Percentiles rank a stretch among this genome's conserved stretches.
These are phyloP conservation scores for Hericium rajendrae DNA, from an alignment of 768 basidiomycete species.

Conservation along the genomic window DNA sequence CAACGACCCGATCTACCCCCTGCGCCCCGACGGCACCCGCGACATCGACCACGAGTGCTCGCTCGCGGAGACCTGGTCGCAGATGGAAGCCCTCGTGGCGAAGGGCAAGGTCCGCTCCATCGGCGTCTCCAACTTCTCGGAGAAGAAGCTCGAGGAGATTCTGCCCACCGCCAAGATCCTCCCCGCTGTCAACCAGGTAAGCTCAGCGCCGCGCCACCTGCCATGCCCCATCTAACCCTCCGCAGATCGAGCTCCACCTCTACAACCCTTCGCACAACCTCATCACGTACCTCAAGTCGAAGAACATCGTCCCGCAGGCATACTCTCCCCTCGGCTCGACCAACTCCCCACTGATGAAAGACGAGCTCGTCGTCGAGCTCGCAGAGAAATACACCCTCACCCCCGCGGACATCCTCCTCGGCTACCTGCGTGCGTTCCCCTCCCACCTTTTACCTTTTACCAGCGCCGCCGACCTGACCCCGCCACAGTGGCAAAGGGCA, in stretches of 20 bases:
- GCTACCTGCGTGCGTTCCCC: constrained; percentile 43
- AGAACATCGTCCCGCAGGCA: constrained; percentile 64
- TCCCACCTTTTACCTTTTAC: not conserved
- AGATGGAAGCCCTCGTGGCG: constrained; percentile 67
- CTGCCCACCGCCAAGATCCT: constrained; percentile 55
- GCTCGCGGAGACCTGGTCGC: constrained; percentile 69
- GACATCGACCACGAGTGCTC: constrained; percentile 62
- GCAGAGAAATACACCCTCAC: constrained; percentile 47
- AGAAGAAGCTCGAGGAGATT: constrained; percentile 59
- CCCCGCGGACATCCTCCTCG: constrained; percentile 49
- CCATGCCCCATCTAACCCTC: not conserved
- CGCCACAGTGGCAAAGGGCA: constrained; percentile 33
- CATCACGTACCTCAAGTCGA: constrained; percentile 47
- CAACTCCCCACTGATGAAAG: constrained; percentile 53
- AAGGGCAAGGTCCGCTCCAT: constrained; percentile 59
- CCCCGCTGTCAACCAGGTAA: constrained; percentile 52
- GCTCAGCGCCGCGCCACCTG: constrained; percentile 31
- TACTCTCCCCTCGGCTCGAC: constrained; percentile 76
- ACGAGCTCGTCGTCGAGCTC: constrained; percentile 50
- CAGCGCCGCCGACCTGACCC: no score
- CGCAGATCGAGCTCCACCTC: constrained; percentile 61
- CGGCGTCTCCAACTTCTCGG: constrained; percentile 72
- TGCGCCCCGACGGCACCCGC: constrained; percentile 50
- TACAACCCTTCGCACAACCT: constrained; percentile 71
- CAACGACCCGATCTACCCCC: constrained; percentile 50